These are phyloP conservation scores for Mortierella sp. DNA, from an alignment of 371 early-diverging fungal genomes.

Conservation along the genomic window DNA sequence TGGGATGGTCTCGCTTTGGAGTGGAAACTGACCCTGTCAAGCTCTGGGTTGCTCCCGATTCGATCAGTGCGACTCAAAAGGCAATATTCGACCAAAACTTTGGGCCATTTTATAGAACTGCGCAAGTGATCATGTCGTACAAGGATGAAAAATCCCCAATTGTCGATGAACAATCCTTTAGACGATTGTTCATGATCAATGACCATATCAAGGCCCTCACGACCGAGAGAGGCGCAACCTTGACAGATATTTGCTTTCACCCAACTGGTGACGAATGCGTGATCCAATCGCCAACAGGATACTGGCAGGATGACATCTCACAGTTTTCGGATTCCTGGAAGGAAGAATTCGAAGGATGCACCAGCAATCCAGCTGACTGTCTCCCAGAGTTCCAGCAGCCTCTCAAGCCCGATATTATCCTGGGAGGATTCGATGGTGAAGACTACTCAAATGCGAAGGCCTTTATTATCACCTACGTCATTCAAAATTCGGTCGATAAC, in stretches of 20 bases:
- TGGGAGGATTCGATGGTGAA: conserved; percentile 72
- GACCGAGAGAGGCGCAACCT: conserved; percentile 59
- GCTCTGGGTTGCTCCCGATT: conserved; percentile 80
- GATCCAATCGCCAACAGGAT: conserved; percentile 80
- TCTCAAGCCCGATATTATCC: conserved; percentile 75
- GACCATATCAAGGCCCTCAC: conserved; percentile 61
- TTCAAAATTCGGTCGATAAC: conserved; percentile 70
- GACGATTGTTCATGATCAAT: conserved; percentile 68
- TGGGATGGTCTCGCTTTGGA: conserved; percentile 70
- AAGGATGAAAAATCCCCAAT: conserved; percentile 59
- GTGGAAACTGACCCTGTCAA: conserved; percentile 76
- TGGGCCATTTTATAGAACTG: conserved; percentile 81
- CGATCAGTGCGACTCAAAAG: conserved; percentile 73
- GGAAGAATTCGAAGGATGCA: conserved; percentile 62
- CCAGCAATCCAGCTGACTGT: conserved; percentile 68
- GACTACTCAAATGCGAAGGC: conserved; percentile 66
- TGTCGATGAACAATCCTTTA: conserved; percentile 62
- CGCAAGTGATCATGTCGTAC: conserved; percentile 75
- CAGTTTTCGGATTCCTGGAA: conserved; percentile 65
- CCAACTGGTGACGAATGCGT: conserved; percentile 78
- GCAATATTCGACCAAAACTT: conserved; percentile 77
- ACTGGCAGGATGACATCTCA: conserved; percentile 73
- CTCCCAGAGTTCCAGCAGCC: conserved; percentile 77
- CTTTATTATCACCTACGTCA: conserved; percentile 75
- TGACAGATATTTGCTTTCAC: conserved; percentile 78